Evolutionary conservation across 441 rosid genomes (phyloP).

Genomic region (Corymbia calophylla): DNA sequence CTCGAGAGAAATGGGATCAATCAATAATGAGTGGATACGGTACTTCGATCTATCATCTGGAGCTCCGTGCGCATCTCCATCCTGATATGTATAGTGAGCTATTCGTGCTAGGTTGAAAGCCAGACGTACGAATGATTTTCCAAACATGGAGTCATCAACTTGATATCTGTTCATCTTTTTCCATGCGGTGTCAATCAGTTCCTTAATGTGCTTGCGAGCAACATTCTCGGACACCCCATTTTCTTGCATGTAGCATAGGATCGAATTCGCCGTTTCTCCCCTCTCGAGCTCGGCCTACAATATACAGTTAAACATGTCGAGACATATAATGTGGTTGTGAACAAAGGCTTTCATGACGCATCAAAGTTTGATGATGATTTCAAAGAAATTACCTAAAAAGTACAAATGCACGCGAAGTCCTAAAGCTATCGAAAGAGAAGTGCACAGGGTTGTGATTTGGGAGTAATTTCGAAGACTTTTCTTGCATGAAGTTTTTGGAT

Average conservation of each 20-base stretch:
- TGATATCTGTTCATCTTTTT: conserved; percentile 14
- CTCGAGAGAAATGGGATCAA: not conserved
- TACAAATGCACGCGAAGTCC: not conserved
- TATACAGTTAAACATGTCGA: not conserved
- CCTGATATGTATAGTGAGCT: not conserved
- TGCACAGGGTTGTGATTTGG: not conserved
- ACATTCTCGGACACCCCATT: not conserved
- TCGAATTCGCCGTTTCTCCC: not conserved
- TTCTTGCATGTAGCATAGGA: not conserved
- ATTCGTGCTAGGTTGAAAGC: not conserved
- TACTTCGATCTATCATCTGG: not conserved
- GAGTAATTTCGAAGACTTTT: not conserved
- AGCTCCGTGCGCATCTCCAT: not conserved
- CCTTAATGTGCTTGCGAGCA: conserved; percentile 11
- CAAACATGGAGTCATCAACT: not conserved
- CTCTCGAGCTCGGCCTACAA: not conserved
- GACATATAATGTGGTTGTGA: not conserved
- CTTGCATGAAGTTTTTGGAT: not conserved
- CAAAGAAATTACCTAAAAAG: not conserved
- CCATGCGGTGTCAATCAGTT: conserved; percentile 22
- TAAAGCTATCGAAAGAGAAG: not conserved
- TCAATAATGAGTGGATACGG: not conserved
- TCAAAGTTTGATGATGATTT: not conserved
- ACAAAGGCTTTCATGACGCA: not conserved
- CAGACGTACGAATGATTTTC: not conserved